phyloP scores from a whole-genome alignment of 345 rosid genomes.

The Eucalyptus curtisii region DNA sequence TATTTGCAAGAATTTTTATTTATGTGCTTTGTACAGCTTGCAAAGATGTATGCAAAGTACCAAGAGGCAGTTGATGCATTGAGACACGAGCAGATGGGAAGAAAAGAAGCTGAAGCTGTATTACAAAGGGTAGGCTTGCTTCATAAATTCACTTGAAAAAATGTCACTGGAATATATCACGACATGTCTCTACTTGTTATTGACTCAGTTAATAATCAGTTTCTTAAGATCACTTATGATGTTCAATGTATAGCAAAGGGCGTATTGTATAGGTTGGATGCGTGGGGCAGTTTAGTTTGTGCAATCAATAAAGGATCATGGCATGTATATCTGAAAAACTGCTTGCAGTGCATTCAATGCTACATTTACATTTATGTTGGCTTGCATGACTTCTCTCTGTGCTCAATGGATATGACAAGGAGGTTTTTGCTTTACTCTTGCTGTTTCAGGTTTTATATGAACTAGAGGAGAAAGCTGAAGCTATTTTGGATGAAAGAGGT shows the following conservation, averaged over 20 bases:
- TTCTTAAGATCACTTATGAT: background rate
- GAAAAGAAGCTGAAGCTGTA: constrained; percentile 83
- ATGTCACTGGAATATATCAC: background rate
- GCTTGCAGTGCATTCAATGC: background rate
- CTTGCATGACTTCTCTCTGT: background rate
- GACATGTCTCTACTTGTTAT: background rate
- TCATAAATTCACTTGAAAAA: background rate
- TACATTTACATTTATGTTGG: background rate
- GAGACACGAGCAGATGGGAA: constrained; percentile 91
- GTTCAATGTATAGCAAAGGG: background rate
- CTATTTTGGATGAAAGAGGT: constrained; percentile 94
- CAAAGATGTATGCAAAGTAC: constrained; percentile 87
- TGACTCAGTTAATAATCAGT: background rate
- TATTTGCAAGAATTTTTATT: background rate
- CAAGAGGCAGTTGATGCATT: constrained; percentile 97
- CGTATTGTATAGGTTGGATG: background rate
- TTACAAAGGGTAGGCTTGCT: constrained; percentile 63
- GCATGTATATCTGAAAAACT: background rate
- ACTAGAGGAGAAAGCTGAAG: constrained; percentile 84
- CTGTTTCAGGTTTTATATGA: constrained; percentile 66
- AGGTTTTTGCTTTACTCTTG: background rate
- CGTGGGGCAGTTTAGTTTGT: background rate
- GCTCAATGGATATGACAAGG: background rate
- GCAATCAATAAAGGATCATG: background rate
- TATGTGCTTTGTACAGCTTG: constrained; percentile 27